Conservation (phyloP, 768 basidiomycete genomes). For the Mrakia frigida region DNA sequence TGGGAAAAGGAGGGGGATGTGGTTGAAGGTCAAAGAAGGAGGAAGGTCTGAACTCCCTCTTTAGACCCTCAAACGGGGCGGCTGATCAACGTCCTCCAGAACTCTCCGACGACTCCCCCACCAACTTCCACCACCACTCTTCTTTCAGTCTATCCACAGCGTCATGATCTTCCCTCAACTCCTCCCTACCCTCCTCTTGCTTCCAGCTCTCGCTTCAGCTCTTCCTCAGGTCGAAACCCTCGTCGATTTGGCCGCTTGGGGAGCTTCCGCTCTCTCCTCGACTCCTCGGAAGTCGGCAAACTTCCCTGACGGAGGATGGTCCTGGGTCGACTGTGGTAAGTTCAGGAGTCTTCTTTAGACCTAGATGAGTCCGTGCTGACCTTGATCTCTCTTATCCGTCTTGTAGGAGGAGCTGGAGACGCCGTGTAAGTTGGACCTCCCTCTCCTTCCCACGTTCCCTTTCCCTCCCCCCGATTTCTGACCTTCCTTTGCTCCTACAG, state of each 20-base stretch:
- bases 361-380: background rate
- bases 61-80: background rate
- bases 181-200: background rate
- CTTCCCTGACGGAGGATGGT: slow-evolving; percentile 53
- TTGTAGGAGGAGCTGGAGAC: background rate
- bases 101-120: background rate
- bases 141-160: background rate
- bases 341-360: slow-evolving; percentile 27
- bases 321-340: slow-evolving; percentile 70
- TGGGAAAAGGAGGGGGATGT: background rate
- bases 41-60: background rate
- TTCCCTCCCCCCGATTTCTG: slow-evolving; percentile 21
- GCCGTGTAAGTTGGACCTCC: slow-evolving; percentile 24
- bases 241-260: slow-evolving; percentile 40
- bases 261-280: slow-evolving; percentile 33
- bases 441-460: background rate
- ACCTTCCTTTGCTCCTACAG: slow-evolving; percentile 35
- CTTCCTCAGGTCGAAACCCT: slow-evolving; percentile 37
- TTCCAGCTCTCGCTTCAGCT: slow-evolving; percentile 33
- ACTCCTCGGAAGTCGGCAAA: slow-evolving; percentile 41
- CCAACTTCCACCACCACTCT: background rate
- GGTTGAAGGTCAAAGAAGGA: background rate
- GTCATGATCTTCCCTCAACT: slow-evolving; percentile 4
- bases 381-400: background rate
- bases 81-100: background rate